Percentiles rank a stretch among this genome's conserved stretches.
These are phyloP conservation scores for Sinapis alba DNA, from an alignment of 441 rosid species.

Conservation along the genomic window DNA sequence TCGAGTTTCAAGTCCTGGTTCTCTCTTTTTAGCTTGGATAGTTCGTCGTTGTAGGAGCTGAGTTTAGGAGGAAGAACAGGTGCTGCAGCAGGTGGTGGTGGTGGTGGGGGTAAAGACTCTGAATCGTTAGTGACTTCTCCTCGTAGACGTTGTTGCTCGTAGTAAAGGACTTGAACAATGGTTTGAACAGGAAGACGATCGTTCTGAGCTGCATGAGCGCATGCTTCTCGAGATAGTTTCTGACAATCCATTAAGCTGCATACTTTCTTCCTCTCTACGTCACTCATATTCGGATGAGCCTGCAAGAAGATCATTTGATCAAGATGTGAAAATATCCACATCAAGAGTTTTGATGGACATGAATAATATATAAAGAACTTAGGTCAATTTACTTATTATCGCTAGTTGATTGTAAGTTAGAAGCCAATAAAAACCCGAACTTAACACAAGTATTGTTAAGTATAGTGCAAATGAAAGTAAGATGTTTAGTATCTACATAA, in stretches of 20 bases:
- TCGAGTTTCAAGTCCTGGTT: conserved; percentile 86
- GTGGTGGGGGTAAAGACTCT: conserved; percentile 42
- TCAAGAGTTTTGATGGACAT: not conserved
- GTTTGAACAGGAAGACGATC: conserved; percentile 81
- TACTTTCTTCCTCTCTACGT: conserved; percentile 70
- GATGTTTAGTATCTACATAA: no score
- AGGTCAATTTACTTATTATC: not conserved
- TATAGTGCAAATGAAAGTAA: no score
- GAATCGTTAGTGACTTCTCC: conserved; percentile 69
- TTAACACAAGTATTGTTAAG: not conserved
- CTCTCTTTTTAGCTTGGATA: conserved; percentile 63
- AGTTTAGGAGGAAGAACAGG: conserved; percentile 48
- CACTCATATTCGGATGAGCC: conserved; percentile 73
- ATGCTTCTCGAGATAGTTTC: conserved; percentile 73
- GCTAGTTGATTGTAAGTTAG: not conserved
- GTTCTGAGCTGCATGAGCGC: conserved; percentile 81
- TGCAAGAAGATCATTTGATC: conserved; percentile 14
- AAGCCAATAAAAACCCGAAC: not conserved
- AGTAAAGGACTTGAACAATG: conserved; percentile 90
- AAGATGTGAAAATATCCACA: not conserved
- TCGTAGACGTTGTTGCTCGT: conserved; percentile 91
- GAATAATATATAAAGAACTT: not conserved
- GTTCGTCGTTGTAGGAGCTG: conserved; percentile 53
- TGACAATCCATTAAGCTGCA: conserved; percentile 81
- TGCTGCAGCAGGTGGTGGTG: conserved; percentile 46